phyloP scores from a whole-genome alignment of 208 protist genomes.

The Trypanosoma vivax region DNA sequence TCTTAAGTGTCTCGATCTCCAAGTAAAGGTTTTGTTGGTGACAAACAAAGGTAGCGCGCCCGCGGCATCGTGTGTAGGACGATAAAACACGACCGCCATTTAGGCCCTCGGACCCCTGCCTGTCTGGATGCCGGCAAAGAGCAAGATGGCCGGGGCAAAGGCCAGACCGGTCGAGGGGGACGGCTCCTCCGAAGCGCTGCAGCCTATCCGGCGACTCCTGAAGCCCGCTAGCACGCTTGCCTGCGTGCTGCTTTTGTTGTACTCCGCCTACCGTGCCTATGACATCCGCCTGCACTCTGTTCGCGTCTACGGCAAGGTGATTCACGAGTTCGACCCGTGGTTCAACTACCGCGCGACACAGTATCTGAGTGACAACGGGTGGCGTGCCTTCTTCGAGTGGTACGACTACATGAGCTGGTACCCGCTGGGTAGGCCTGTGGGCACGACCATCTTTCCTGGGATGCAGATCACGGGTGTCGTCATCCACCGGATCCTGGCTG shows the following conservation, averaged over 20 bases:
- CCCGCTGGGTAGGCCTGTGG: slow-evolving; percentile 96
- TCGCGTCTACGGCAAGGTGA: slow-evolving; percentile 75
- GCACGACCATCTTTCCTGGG: slow-evolving; percentile 97
- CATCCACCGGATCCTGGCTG: slow-evolving; percentile 86
- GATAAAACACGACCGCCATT: too few relatives aligned
- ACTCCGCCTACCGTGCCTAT: slow-evolving; percentile 33
- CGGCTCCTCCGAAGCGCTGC: too few relatives aligned
- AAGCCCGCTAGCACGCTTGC: neutral
- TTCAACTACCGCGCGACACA: slow-evolving; percentile 92
- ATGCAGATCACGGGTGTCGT: slow-evolving; percentile 94
- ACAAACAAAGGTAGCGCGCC: too few relatives aligned
- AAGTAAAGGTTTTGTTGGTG: too few relatives aligned
- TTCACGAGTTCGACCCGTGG: slow-evolving; percentile 93
- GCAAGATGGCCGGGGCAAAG: too few relatives aligned
- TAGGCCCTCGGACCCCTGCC: too few relatives aligned
- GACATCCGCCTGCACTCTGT: slow-evolving; percentile 62
- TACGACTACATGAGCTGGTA: slow-evolving; percentile 98
- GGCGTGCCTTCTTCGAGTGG: slow-evolving; percentile 97
- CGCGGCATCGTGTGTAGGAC: too few relatives aligned
- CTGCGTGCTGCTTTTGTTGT: slow-evolving; percentile 9
- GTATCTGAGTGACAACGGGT: slow-evolving; percentile 91
- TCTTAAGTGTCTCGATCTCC: too few relatives aligned
- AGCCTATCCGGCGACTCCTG: too few relatives aligned
- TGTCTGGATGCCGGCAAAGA: too few relatives aligned
- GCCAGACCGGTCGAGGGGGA: too few relatives aligned